Evolutionary conservation across 768 basidiomycete genomes (phyloP).

Genomic region (Lentinus brumalis): DNA sequence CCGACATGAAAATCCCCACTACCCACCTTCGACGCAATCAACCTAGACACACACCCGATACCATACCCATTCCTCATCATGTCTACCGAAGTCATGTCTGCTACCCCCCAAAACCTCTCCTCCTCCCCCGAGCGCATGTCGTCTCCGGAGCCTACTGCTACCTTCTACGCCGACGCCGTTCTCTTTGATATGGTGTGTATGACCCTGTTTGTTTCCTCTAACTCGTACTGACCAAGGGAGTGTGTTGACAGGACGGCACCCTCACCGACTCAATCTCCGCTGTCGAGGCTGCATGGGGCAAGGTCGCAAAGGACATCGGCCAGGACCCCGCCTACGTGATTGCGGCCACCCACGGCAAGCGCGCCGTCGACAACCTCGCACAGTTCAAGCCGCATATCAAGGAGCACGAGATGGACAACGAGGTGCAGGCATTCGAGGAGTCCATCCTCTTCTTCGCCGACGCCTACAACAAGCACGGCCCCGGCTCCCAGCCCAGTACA

Average conservation of each 20-base stretch:
- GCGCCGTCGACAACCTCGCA: conserved; percentile 73
- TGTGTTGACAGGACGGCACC: conserved; percentile 57
- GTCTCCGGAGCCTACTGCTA: not conserved
- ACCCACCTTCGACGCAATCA: conserved; percentile 2
- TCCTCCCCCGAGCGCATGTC: not conserved
- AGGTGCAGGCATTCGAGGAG: conserved; percentile 63
- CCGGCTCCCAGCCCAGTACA: conserved; percentile 35
- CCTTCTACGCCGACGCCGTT: conserved; percentile 58
- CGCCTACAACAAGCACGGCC: conserved; percentile 49
- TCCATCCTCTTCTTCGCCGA: conserved; percentile 69
- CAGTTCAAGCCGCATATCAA: conserved; percentile 60
- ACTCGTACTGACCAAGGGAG: conserved; percentile 10
- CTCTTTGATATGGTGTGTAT: conserved; percentile 66
- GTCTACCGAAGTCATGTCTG: not conserved
- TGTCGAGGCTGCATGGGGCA: conserved; percentile 76
- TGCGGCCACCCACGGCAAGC: conserved; percentile 76
- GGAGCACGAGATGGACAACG: conserved; percentile 55
- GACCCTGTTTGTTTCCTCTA: not conserved
- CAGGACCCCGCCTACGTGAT: conserved; percentile 69
- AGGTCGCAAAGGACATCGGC: conserved; percentile 69
- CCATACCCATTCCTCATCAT: not conserved
- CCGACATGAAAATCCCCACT: conserved; percentile 2
- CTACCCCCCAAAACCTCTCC: not conserved
- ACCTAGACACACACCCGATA: not conserved
- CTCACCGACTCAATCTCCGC: conserved; percentile 74